Evolutionary conservation across 495 filamentous ascomycete species (phyloP).

Genomic region (Aspergillus wentii): DNA sequence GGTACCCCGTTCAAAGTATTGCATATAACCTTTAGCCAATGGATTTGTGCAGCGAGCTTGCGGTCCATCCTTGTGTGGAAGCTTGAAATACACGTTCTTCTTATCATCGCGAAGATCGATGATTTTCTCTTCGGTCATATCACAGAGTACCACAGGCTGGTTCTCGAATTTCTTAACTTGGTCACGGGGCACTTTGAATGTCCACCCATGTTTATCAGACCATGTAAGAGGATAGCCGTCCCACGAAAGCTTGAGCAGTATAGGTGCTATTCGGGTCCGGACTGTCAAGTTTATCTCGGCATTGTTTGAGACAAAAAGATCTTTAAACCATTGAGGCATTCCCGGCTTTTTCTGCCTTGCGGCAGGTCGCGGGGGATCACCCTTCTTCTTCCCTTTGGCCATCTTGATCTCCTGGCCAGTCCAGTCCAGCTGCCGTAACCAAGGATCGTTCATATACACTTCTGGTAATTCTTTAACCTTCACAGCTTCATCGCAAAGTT

Average conservation of each 20-base stretch:
- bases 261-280: constrained; percentile 79
- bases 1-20: constrained; percentile 85
- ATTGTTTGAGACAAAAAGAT: constrained; percentile 65
- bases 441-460: constrained; percentile 71
- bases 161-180: constrained; percentile 61
- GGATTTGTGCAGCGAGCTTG: constrained; percentile 77
- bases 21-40: constrained; percentile 82
- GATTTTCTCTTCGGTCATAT: constrained; percentile 71
- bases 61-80: constrained; percentile 94
- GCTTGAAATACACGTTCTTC: constrained; percentile 73
- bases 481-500: constrained; percentile 69
- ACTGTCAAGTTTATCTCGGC: constrained; percentile 73
- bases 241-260: constrained; percentile 83
- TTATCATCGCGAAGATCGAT: constrained; percentile 59
- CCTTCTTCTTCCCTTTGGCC: constrained; percentile 85
- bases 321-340: constrained; percentile 95
- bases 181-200: constrained; percentile 67
- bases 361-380: constrained; percentile 68
- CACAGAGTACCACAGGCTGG: constrained; percentile 65
- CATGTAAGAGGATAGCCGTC: constrained; percentile 84
- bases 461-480: constrained; percentile 63
- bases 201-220: constrained; percentile 92
- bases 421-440: constrained; percentile 94
- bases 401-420: constrained; percentile 85
- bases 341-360: constrained; percentile 88